Conservation (phyloP, 2,329 filamentous ascomycete species). For the Periconia macrospinosa region DNA sequence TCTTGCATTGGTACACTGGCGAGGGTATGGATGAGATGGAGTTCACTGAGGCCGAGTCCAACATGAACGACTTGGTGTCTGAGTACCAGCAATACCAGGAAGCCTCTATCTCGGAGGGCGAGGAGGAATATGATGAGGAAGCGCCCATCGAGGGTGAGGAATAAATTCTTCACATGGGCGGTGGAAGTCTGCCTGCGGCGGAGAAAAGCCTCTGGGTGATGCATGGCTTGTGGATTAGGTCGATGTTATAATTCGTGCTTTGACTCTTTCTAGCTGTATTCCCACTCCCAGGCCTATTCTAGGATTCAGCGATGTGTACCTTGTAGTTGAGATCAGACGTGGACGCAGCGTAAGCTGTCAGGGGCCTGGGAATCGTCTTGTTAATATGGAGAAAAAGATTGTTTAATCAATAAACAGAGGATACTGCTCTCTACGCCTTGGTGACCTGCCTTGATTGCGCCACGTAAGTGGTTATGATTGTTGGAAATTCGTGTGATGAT, state of each 20-base stretch:
- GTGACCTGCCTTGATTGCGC: background rate
- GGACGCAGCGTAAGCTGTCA: constrained; percentile 9
- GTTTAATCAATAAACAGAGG: constrained; percentile 23
- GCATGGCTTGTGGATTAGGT: constrained; percentile 10
- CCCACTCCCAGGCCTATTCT: background rate
- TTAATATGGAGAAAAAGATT: constrained; percentile 35
- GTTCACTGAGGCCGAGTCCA: constrained; percentile 99
- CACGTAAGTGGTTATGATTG: no score
- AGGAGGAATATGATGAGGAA: constrained; percentile 94
- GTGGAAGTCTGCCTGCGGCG: background rate
- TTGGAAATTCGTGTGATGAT: no score
- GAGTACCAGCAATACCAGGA: constrained; percentile 99
- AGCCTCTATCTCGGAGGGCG: constrained; percentile 93
- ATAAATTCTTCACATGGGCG: constrained; percentile 28
- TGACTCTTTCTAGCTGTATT: constrained; percentile 22
- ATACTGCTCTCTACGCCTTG: background rate
- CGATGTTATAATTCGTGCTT: constrained; percentile 30
- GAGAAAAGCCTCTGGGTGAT: constrained; percentile 17
- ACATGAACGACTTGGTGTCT: constrained; percentile 99
- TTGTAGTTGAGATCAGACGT: constrained; percentile 1
- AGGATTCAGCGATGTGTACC: constrained; percentile 8
- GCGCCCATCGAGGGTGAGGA: constrained; percentile 72
- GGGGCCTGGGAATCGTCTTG: constrained; percentile 32
- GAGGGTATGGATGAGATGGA: constrained; percentile 99
- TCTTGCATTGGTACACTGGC: constrained; percentile 99